Evolutionary conservation across 345 rosid species (phyloP), one percentile per base, ranked within the genome.

Genomic region (Diplotaxis tenuifolia): DNA sequence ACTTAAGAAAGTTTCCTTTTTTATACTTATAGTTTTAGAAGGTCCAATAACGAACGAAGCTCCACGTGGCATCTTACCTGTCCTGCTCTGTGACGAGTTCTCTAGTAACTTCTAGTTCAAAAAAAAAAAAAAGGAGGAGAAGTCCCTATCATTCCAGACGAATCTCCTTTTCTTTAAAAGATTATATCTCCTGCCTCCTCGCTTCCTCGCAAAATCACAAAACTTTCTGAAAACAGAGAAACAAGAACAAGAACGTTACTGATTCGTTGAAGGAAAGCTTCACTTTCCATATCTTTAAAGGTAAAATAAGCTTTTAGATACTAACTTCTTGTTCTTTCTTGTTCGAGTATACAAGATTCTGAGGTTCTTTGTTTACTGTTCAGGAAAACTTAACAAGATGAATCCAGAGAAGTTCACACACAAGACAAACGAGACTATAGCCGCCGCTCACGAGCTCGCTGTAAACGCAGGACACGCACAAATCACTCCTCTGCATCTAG

Each of bases 401-500:
- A 91, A 94, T 84, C 95, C 96, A 3, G 96, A 86, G 68, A 91
- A 91, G 72, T 87, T 88, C 73, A 94, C 97, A 16, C 93, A 89
- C 88, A 91, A 89, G 88, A 91, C 98, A 7, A 87, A 87, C 58
- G 96, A 91, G 74, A 83, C 88, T 0, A 79, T 94, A 15, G 93
- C 86, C 0, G 73, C 79, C 7, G 91, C 97, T 40, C 95, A 88
- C 65, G 90, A 86, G 57, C 76, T 87, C 11, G 95, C 96, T 6
- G 68, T 83, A 22, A 80, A 76, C 7, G 84, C 79, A 3, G 90
- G 93, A 22, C 97, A 94, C 58, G 92, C 95, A 3, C 97, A 94
- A 42, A 70, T 94, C 66, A 89, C 98, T 47, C 93, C 98, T 12
- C 80, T 94, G 12, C 98, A 94, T 59, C 84, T 91, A 34, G 96